Evolutionary conservation across 352 stramenopile species (phyloP).

Genomic region (Pythium biforme): DNA sequence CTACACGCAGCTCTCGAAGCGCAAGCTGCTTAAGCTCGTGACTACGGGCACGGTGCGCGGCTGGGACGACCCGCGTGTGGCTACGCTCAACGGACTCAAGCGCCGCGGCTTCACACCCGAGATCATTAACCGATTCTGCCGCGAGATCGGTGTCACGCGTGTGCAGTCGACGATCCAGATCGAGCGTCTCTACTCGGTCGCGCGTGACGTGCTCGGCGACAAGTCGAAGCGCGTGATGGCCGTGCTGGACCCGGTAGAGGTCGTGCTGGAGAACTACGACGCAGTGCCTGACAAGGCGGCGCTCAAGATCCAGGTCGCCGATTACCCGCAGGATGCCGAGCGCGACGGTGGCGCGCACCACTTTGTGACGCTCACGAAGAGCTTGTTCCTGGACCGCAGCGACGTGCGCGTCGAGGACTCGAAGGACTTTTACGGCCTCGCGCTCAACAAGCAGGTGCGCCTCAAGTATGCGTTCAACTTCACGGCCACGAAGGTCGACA

Average conservation of each 20-base stretch:
- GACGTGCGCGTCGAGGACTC: constrained; percentile 65
- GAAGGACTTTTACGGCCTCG: constrained; percentile 94
- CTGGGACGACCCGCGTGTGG: constrained; percentile 96
- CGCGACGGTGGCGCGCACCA: constrained; percentile 59
- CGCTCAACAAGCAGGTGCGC: constrained; percentile 94
- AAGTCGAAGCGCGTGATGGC: constrained; percentile 76
- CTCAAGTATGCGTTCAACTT: constrained; percentile 96
- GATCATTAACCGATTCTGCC: constrained; percentile 88
- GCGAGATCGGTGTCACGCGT: constrained; percentile 83
- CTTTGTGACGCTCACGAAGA: constrained; percentile 58
- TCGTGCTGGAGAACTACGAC: constrained; percentile 71
- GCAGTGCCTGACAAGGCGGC: constrained; percentile 34
- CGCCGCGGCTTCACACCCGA: constrained; percentile 82
- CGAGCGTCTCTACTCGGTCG: constrained; percentile 71
- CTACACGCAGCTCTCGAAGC: constrained; percentile 98
- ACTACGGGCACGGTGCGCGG: constrained; percentile 90
- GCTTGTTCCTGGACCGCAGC: constrained; percentile 67
- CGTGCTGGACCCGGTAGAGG: constrained; percentile 74
- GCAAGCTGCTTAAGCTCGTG: constrained; percentile 98
- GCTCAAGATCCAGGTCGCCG: constrained; percentile 52
- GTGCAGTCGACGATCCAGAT: constrained; percentile 89
- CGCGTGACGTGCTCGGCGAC: constrained; percentile 66
- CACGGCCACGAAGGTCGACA: constrained; percentile 89
- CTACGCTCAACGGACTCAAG: constrained; percentile 94
- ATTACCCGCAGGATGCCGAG: constrained; percentile 74